Base-by-base conservation (phyloP, 1,284 basidiomycete species). In the Marasmius sp. region DNA sequence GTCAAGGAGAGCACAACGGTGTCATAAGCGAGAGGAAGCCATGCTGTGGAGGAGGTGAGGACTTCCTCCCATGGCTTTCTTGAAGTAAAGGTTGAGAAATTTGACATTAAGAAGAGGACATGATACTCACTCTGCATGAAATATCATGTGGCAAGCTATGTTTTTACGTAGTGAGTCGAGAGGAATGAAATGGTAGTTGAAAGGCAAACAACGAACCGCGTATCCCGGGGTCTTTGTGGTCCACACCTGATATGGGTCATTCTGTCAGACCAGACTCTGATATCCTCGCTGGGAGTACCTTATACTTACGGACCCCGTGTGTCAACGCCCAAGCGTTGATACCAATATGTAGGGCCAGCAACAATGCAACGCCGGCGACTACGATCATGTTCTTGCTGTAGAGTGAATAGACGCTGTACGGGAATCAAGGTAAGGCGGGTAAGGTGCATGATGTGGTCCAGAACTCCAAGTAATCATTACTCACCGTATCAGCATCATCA, bases 401-500 rank as follows among this genome's bases (percentile, higher is more conserved):
- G 53, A 80, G 62, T 2, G 74, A 77, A 16, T 69, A 68, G 38
- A 80, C 69, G 3, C 77, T 77, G n/a, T 2, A 33, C 16, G 20
- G 8, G 10, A 27, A 27, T 27, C 1, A 36, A 27, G 33, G 50
- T 20, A 14, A 16, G 20, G 14, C 50, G 52, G 47, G 33, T 16
- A 18, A 48, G 33, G 6, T 39, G 27, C 9, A 59, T 73, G 65
- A 27, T 27, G 27, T 27, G 27, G 27, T 27, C 27, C 27, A 27
- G 27, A 27, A n/a, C n/a, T n/a, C n/a, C n/a, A n/a, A 5, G 27
- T 27, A 27, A 2, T 27, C 59, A 1, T 11, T 12, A n/a, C 34
- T 37, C 16, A 81, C 81, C 82, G 76, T 12, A 82, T 61, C 18
- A 82, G 69, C 81, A 83, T 82, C 73, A 83, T 81, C 20, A 80